A percentile compares a stretch with the other conserved stretches of the same genome.
Evolutionary conservation across 2,329 filamentous ascomycete genomes (phyloP).

Genomic region (Cercospora canescens): DNA sequence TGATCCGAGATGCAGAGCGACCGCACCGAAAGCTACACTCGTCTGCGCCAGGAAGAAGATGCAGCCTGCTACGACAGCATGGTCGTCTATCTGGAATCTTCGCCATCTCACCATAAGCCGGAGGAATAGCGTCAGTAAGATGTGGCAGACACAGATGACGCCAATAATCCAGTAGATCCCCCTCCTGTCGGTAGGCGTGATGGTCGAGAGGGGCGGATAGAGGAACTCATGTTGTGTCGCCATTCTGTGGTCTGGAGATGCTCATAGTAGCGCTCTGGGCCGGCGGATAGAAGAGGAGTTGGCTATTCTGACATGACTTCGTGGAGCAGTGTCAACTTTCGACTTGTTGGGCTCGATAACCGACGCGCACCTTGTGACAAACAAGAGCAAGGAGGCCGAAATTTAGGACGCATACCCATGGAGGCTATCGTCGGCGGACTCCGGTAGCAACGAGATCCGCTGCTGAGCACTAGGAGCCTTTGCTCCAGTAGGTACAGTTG

Average conservation of each 20-base stretch:
- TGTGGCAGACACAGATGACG: constrained; percentile 15
- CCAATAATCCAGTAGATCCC: constrained; percentile 18
- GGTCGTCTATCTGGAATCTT: constrained; percentile 18
- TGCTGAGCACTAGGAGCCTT: not conserved
- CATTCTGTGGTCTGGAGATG: constrained; percentile 1
- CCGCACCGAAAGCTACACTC: constrained; percentile 10
- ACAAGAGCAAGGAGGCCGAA: not conserved
- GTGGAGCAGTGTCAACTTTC: not conserved
- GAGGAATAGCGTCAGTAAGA: constrained; percentile 14
- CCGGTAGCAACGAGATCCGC: not conserved
- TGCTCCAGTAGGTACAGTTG: not conserved
- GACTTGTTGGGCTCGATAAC: not conserved
- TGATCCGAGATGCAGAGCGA: constrained; percentile 14
- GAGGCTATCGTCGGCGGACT: not conserved
- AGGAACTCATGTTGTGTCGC: constrained; percentile 2
- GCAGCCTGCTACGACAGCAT: constrained; percentile 14
- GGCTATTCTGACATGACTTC: not conserved
- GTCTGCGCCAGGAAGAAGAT: constrained; percentile 12
- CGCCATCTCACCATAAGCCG: constrained; percentile 19
- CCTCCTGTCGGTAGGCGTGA: constrained; percentile 12
- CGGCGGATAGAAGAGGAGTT: not conserved
- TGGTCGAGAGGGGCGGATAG: constrained; percentile 14
- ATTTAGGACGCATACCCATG: constrained; percentile 1
- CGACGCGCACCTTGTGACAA: not conserved
- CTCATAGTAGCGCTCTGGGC: not conserved